A percentile compares a stretch with the other conserved stretches of the same genome.
phyloP scores from a whole-genome alignment of 495 filamentous ascomycete species.

The Lentithecium fluviatile region DNA sequence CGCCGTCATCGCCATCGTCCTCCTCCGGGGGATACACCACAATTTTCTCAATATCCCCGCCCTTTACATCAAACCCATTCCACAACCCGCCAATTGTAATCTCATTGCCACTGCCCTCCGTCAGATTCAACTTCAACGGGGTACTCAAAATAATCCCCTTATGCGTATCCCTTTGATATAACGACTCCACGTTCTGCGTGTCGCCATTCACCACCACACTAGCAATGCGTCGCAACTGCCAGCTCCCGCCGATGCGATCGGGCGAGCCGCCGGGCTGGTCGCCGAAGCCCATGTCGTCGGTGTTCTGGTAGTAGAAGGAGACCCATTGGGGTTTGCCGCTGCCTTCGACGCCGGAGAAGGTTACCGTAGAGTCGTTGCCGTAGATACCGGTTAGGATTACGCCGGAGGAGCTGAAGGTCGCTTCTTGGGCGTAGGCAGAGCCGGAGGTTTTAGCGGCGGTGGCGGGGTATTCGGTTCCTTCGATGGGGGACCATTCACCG shows the following conservation, averaged over 20 bases:
- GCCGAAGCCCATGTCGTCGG: constrained; percentile 48
- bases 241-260: constrained; percentile 47
- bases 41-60: constrained; percentile 48
- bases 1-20: too few relatives aligned
- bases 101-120: constrained; percentile 43
- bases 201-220: constrained; percentile 48
- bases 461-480: constrained; percentile 47
- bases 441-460: constrained; percentile 46
- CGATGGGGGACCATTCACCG: constrained; percentile 46
- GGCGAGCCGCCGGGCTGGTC: constrained; percentile 47
- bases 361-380: constrained; percentile 54
- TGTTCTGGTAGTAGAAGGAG: constrained; percentile 53
- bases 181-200: constrained; percentile 40
- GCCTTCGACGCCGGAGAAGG: constrained; percentile 50
- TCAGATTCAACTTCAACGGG: constrained; percentile 43
- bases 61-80: constrained; percentile 47
- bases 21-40: constrained; percentile 48
- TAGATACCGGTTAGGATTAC: constrained; percentile 51
- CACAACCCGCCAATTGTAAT: constrained; percentile 48
- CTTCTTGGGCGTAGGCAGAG: constrained; percentile 51
- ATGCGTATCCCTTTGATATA: constrained; percentile 49
- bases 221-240: constrained; percentile 48
- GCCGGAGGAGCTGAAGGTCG: constrained; percentile 49
- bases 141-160: constrained; percentile 49
- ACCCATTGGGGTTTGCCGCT: constrained; percentile 55